phyloP scores from a whole-genome alignment of 2,329 filamentous ascomycete genomes.

The Stromatinia cepivora region DNA sequence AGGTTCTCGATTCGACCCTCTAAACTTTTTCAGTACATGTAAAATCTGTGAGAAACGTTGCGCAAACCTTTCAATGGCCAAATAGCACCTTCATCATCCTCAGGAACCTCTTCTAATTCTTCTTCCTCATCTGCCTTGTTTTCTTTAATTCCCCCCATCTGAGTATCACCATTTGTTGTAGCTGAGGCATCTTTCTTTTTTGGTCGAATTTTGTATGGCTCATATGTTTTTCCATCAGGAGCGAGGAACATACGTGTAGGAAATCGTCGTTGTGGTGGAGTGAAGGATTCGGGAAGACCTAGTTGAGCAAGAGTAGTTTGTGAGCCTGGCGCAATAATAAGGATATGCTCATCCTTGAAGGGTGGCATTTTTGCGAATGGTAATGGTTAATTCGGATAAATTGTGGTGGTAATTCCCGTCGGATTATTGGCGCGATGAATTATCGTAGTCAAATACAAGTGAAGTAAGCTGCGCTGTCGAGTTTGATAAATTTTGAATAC shows the following conservation, averaged over 20 bases:
- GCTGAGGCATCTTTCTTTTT: slow-evolving; percentile 49
- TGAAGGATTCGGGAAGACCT: slow-evolving; percentile 53
- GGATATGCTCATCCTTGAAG: slow-evolving; percentile 40
- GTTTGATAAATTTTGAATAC: background rate
- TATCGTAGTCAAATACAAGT: background rate
- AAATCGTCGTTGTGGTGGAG: slow-evolving; percentile 81
- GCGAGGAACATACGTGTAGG: slow-evolving; percentile 90
- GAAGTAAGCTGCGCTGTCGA: background rate
- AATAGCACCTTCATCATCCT: slow-evolving; percentile 84
- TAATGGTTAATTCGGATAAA: background rate
- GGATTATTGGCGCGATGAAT: background rate
- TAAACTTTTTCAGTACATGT: slow-evolving; percentile 36
- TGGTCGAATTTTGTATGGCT: slow-evolving; percentile 77
- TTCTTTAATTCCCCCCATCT: slow-evolving; percentile 39
- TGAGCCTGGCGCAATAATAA: slow-evolving; percentile 49
- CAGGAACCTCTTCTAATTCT: slow-evolving; percentile 54
- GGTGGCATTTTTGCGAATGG: slow-evolving; percentile 35
- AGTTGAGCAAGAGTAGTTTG: slow-evolving; percentile 42
- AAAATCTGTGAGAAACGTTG: slow-evolving; percentile 23
- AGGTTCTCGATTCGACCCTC: slow-evolving; percentile 85
- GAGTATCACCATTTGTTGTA: slow-evolving; percentile 40
- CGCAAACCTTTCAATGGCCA: slow-evolving; percentile 70
- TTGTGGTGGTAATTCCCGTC: background rate
- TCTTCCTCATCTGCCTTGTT: slow-evolving; percentile 51
- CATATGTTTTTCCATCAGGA: slow-evolving; percentile 74